Base-by-base conservation (phyloP, 306 rosid genomes). In the Astragalus glycyphyllos region DNA sequence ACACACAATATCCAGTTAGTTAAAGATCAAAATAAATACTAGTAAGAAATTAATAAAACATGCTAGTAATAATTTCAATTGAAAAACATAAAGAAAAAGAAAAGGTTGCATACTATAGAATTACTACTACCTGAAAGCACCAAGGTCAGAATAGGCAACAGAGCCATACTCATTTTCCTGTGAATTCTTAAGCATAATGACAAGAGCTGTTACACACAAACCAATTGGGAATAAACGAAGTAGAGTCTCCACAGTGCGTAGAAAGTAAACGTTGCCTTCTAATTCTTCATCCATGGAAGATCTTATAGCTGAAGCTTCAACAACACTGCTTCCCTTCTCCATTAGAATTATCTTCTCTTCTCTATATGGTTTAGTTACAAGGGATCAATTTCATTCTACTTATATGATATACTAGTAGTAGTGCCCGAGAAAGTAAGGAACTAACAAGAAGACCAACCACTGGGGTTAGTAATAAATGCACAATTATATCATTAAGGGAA, bases 61-160 rank as follows among this genome's bases (percentile, higher is more conserved):
- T n/a, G n/a, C n/a, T n/a, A 26, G 31, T 26, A 26, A 26, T 26
- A 26, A 26, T 26, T 26, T 2, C 31, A 1, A 26, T 2, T 26
- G 5, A 61, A 13, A 23, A 10, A 32, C 4, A 26, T 1, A 1
- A 26, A 4, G 31, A 26, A 26, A 26, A 26, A 26, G 31, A 26
- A 26, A 26, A 26, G 31, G 31, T 26, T 6, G 14, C n/a, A n/a
- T n/a, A n/a, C n/a, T n/a, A n/a, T n/a, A n/a, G n/a, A n/a, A n/a
- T n/a, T n/a, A n/a, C n/a, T n/a, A n/a, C n/a, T n/a, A 88, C 98
- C 89, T 94, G 92, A 94, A 90, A 69, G 92, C 88, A 53, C 83
- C 87, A 46, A 94, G 69, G 68, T 87, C 88, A 2, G 90, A 76
- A 83, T 94, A 94, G 42, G 84, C 59, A 64, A 94, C 38, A 69